Evolutionary conservation across 2,329 filamentous ascomycete species (phyloP).

Genomic region (Sclerotinia glacialis): DNA sequence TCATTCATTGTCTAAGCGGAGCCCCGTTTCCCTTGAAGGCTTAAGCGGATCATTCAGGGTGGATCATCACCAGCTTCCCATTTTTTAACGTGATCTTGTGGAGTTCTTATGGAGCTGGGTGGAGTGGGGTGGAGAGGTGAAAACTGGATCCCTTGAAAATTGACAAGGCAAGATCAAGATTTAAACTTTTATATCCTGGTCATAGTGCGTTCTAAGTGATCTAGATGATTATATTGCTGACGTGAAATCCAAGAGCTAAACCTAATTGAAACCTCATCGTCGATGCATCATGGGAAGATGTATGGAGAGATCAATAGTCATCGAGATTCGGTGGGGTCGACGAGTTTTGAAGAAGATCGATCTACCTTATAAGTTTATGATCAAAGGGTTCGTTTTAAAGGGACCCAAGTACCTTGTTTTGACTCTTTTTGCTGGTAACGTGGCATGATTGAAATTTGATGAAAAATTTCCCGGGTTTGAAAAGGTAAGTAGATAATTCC

Average conservation of each 20-base stretch:
- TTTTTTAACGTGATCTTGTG: neutral
- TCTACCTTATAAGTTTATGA: neutral
- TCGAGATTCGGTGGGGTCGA: conserved; percentile 7
- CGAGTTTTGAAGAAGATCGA: conserved; percentile 1
- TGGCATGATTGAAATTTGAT: neutral
- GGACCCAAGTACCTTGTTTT: conserved; percentile 12
- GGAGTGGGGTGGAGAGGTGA: neutral
- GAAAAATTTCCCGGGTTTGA: neutral
- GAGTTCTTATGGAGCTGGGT: too few species aligned
- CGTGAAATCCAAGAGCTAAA: neutral
- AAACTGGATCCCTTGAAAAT: neutral
- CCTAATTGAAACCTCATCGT: neutral
- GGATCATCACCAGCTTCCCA: neutral
- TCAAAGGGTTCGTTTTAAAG: neutral
- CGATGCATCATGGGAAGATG: neutral
- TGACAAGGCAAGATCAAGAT: neutral
- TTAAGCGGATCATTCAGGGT: neutral
- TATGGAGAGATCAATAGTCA: neutral
- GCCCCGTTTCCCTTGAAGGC: neutral
- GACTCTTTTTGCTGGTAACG: neutral
- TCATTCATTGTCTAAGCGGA: neutral
- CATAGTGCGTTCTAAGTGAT: neutral
- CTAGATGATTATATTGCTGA: neutral
- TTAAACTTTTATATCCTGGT: neutral
- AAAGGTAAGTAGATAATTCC: too few species aligned